phyloP scores from a whole-genome alignment of 2,329 filamentous ascomycete species.

The Sphaerulina vaccinii region DNA sequence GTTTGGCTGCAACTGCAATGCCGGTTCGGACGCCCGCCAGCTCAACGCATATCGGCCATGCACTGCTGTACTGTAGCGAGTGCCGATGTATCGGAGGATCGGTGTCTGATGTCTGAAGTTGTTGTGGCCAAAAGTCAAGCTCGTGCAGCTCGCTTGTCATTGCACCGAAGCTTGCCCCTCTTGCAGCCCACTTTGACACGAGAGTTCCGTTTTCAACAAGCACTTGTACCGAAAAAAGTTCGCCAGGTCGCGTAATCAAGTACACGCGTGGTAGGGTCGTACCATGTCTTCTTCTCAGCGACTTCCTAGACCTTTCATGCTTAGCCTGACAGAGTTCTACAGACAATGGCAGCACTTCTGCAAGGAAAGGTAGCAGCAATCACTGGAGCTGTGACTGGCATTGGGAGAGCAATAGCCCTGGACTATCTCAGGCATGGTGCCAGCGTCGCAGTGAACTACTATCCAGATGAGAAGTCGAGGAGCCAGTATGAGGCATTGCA shows the following conservation, averaged over 20 bases:
- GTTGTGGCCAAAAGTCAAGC: not conserved
- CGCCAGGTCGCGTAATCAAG: conserved; percentile 11
- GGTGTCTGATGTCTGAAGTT: not conserved
- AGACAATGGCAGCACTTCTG: conserved; percentile 50
- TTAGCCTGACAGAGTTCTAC: not conserved
- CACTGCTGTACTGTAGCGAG: not conserved
- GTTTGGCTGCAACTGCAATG: conserved; percentile 1
- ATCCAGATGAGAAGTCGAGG: conserved; percentile 55
- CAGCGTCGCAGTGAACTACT: conserved; percentile 76
- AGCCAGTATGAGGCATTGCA: conserved; percentile 51
- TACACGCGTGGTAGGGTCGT: conserved; percentile 8
- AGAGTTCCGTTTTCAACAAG: not conserved
- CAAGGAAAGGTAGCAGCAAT: conserved; percentile 77
- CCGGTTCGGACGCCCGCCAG: not conserved
- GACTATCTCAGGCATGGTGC: conserved; percentile 76
- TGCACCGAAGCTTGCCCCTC: conserved; percentile 15
- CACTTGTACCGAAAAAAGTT: not conserved
- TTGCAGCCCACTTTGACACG: conserved; percentile 1
- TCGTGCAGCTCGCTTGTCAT: conserved; percentile 15
- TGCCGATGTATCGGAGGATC: not conserved
- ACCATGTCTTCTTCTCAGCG: not conserved
- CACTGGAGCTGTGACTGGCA: conserved; percentile 82
- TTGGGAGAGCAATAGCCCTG: conserved; percentile 80
- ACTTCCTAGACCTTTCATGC: not conserved
- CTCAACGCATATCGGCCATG: not conserved